Evolutionary conservation across 208 protist species (phyloP).

Genomic region (Leishmania tarentolae): DNA sequence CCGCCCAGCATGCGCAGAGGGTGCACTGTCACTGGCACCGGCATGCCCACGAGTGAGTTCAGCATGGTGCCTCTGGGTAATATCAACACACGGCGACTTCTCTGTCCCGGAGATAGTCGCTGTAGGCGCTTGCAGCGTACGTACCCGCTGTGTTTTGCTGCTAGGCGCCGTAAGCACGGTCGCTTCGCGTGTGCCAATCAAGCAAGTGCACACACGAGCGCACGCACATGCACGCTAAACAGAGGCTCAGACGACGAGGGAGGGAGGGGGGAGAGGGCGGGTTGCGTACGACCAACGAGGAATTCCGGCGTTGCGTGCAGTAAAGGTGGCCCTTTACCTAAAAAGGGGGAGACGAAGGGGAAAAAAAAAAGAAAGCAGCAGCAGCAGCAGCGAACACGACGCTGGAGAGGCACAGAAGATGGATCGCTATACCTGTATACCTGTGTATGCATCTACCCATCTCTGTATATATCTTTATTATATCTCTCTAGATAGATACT

Average conservation of each 20-base stretch:
- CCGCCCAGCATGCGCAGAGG: slow-evolving; percentile 26
- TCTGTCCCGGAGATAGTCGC: neutral
- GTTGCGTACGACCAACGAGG: slow-evolving; percentile 14
- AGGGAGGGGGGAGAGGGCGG: neutral
- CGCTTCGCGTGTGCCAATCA: neutral
- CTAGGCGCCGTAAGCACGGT: neutral
- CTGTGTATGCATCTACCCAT: too few species aligned
- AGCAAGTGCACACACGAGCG: slow-evolving; percentile 3
- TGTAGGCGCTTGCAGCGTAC: neutral
- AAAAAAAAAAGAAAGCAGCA: slow-evolving; percentile 5
- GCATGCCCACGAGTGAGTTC: slow-evolving; percentile 8
- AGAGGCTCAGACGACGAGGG: neutral
- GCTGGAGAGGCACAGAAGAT: too few species aligned
- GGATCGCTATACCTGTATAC: too few species aligned
- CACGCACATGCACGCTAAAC: neutral
- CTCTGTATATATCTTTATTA: too few species aligned
- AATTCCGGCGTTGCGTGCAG: neutral
- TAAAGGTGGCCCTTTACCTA: neutral
- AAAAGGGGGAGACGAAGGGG: neutral
- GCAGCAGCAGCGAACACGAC: slow-evolving; percentile 15
- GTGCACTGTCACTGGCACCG: slow-evolving; percentile 18
- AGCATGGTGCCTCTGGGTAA: slow-evolving; percentile 1
- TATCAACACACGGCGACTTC: neutral
- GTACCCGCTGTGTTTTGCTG: neutral
- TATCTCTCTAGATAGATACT: neutral